Percentiles rank a stretch among this genome's conserved stretches.
Conservation (phyloP, 1,284 basidiomycete genomes). For the Gymnopus androsaceus region DNA sequence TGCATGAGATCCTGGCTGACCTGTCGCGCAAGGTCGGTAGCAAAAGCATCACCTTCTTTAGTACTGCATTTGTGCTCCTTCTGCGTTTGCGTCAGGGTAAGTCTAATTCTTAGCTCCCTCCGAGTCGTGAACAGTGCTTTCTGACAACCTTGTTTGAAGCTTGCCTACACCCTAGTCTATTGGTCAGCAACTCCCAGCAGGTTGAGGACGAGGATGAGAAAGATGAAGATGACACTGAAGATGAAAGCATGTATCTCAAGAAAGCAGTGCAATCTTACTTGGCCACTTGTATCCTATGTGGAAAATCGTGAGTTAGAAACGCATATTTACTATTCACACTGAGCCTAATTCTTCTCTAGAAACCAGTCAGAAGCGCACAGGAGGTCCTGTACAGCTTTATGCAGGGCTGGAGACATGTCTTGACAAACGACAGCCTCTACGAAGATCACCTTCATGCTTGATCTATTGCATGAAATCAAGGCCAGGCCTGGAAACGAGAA, state of each 20-base stretch:
- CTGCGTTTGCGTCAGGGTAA: slow-evolving; percentile 12
- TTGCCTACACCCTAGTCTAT: background rate
- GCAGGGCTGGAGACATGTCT: no score
- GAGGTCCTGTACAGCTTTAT: background rate
- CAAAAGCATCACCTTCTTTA: background rate
- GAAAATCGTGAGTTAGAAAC: no score
- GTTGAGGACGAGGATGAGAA: background rate
- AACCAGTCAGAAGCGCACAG: background rate
- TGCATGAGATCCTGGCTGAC: background rate
- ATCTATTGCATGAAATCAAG: slow-evolving; percentile 3
- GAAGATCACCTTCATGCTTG: background rate
- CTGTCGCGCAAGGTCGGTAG: background rate
- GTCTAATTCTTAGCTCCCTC: background rate
- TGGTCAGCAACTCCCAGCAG: background rate
- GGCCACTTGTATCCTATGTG: no score
- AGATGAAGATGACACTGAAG: background rate
- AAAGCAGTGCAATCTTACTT: background rate
- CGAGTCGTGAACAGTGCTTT: background rate
- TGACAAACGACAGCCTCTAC: background rate
- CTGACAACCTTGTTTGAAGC: background rate
- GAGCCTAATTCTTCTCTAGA: background rate
- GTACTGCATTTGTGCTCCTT: slow-evolving; percentile 3
- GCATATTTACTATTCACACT: no score
- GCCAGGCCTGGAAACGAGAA: slow-evolving; percentile 36
- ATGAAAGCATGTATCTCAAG: background rate